Evolutionary conservation across 257 asterid species (phyloP).

Genomic region (Ilex aquifolium): DNA sequence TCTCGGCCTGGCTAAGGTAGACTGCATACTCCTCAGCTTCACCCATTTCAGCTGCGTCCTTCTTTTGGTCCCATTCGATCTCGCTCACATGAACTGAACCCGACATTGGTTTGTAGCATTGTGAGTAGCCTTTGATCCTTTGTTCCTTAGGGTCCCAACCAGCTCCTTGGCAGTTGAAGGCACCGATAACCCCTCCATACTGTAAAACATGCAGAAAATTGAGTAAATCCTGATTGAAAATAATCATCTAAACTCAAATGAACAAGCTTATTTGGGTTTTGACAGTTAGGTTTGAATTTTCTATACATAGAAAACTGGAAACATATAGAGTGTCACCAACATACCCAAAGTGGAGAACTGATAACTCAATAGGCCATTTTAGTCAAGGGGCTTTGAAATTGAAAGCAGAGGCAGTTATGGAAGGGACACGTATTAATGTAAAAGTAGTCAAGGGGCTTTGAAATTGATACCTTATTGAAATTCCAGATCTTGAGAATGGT

Average conservation of each 20-base stretch:
- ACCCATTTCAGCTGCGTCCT: conserved; percentile 36
- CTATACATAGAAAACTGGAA: too few relatives aligned
- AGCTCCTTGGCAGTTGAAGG: conserved; percentile 81
- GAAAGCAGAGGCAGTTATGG: too few relatives aligned
- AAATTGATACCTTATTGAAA: conserved; percentile 49
- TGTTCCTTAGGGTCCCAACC: conserved; percentile 80
- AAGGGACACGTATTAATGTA: too few relatives aligned
- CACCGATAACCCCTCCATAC: conserved; percentile 77
- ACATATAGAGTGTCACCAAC: too few relatives aligned
- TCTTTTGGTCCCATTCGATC: conserved; percentile 57
- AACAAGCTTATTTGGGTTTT: too few relatives aligned
- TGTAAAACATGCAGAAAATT: conserved; percentile 2
- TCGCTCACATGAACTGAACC: conserved; percentile 37
- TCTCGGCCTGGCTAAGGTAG: conserved; percentile 40
- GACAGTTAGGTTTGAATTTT: too few relatives aligned
- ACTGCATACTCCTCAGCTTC: conserved; percentile 56
- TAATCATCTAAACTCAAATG: too few relatives aligned
- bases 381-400: too few relatives aligned
- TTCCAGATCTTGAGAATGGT: conserved; percentile 75
- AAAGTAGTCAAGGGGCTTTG: too few relatives aligned
- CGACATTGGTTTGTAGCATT: conserved; percentile 54
- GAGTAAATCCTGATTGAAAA: not conserved
- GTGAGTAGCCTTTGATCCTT: conserved; percentile 60
- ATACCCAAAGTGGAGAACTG: too few relatives aligned
- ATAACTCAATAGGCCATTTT: too few relatives aligned